A percentile compares a stretch with the other conserved stretches of the same genome.
These are phyloP conservation scores for Asterionellopsis glacialis DNA, from an alignment of 108 stramenopile species.

Conservation along the genomic window DNA sequence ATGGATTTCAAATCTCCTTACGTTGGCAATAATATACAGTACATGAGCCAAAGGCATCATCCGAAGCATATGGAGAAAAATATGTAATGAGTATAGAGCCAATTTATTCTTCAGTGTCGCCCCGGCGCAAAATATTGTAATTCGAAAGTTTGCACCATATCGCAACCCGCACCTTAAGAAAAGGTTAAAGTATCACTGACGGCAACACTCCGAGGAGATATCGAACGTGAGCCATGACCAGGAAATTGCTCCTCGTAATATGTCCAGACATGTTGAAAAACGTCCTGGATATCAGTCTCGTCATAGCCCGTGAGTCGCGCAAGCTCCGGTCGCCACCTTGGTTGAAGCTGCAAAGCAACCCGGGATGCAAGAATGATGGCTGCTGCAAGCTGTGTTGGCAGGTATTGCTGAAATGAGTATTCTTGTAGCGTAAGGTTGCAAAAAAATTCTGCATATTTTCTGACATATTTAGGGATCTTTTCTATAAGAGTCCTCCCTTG, in stretches of 20 bases:
- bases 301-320: slow-evolving; percentile 68
- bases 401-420: slow-evolving; percentile 84
- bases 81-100: too few species aligned
- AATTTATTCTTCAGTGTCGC: too few species aligned
- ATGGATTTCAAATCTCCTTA: too few species aligned
- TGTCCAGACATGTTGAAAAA: slow-evolving; percentile 79
- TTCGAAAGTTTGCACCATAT: too few species aligned
- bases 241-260: slow-evolving; percentile 92
- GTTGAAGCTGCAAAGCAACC: slow-evolving; percentile 77
- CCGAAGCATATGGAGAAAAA: too few species aligned
- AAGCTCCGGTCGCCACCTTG: slow-evolving; percentile 77
- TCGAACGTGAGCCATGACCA: slow-evolving; percentile 75
- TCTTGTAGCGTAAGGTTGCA: slow-evolving; percentile 92
- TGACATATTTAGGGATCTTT: slow-evolving; percentile 89
- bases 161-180: too few species aligned
- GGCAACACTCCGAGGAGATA: slow-evolving; percentile 74
- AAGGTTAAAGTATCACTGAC: too few species aligned
- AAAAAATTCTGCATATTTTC: slow-evolving; percentile 93
- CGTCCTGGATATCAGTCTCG: slow-evolving; percentile 57
- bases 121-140: too few species aligned
- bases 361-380: slow-evolving; percentile 79
- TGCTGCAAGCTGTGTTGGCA: slow-evolving; percentile 80
- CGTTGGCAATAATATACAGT: too few species aligned
- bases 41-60: too few species aligned
- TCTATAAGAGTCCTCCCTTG: slow-evolving; percentile 78